Base-by-base conservation (phyloP, 805 yeast genomes). In the Lipomyces yamanashiensis region DNA sequence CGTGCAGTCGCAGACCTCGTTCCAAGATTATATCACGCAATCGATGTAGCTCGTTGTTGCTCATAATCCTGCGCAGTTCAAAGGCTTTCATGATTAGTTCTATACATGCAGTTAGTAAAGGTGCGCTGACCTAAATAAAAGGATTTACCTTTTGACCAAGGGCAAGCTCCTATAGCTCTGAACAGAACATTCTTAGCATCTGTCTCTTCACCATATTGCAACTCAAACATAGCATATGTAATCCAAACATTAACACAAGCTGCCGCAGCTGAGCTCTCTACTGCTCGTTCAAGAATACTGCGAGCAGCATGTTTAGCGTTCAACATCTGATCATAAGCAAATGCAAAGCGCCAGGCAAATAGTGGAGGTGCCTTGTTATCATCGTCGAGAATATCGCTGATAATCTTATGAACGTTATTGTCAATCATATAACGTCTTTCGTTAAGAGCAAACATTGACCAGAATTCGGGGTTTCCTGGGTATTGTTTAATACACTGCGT, bases 81-180 rank as follows among this genome's bases (percentile, higher is more conserved):
- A 64, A 54, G 0, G 57, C 63, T 12, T 36, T 15, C 43, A 64
- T 17, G 9, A 57, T 19, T 34, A 64, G 39, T 3, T 62, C 68
- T 58, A 37, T 23, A 3, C 10, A n/a, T 28, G 28, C 33, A 15
- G 47, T 59, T 48, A 61, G 58, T 34, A 34, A 15, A 19, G 19
- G 7, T 23, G 17, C 28, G 12, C 23, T 10, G 21, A 36, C 33
- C 23, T 23, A 28, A 28, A 5, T 36, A 8, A 34, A 13, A 34
- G 19, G 47, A 33, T 48, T 33, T 50, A 63, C 66, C 66, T 52
- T 55, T 49, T 3, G 60, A 43, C 68, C 68, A 65, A 1, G 68
- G 68, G 36, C 68, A 65, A 17, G 58, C 62, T 4, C 48, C 36
- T 9, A 65, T 58, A 4, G 59, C 68, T n/a, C 67, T 41, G 36